Percentiles rank a stretch among this genome's conserved stretches.
phyloP scores from a whole-genome alignment of 2,329 filamentous ascomycete species.

The Paecilomyces fulvus region DNA sequence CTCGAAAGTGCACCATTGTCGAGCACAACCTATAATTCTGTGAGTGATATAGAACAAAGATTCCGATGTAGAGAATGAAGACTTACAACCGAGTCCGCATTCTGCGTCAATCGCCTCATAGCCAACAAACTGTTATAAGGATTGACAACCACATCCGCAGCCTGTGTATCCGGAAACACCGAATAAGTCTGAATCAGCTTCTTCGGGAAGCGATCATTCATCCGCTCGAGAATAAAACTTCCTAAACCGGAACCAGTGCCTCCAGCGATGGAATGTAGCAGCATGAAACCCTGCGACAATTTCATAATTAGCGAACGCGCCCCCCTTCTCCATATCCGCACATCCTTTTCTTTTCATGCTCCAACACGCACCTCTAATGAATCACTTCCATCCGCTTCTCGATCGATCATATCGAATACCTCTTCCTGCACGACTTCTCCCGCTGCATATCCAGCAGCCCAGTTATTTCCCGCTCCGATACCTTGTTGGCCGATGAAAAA shows the following conservation, averaged over 20 bases:
- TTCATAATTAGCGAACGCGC: neutral
- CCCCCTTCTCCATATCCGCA: neutral
- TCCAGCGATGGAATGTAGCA: constrained; percentile 94
- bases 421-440: constrained; percentile 90
- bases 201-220: constrained; percentile 97
- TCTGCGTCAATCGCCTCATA: constrained; percentile 84
- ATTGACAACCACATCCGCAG: constrained; percentile 88
- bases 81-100: constrained; percentile 83
- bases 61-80: neutral
- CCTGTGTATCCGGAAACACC: constrained; percentile 90
- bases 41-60: constrained; percentile 12
- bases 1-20: constrained; percentile 91
- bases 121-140: constrained; percentile 95
- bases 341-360: neutral
- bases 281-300: constrained; percentile 76
- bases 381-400: constrained; percentile 95
- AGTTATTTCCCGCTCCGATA: constrained; percentile 92
- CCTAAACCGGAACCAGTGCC: constrained; percentile 94
- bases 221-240: constrained; percentile 84
- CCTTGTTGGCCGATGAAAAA: constrained; percentile 95
- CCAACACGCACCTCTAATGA: constrained; percentile 63
- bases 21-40: constrained; percentile 57
- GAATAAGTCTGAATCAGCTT: constrained; percentile 99
- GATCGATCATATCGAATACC: constrained; percentile 98
- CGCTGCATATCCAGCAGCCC: constrained; percentile 92